These are phyloP conservation scores for Stagonosporopsis cucurbitacearum DNA, from an alignment of 2,329 filamentous ascomycete species.

Conservation along the genomic window DNA sequence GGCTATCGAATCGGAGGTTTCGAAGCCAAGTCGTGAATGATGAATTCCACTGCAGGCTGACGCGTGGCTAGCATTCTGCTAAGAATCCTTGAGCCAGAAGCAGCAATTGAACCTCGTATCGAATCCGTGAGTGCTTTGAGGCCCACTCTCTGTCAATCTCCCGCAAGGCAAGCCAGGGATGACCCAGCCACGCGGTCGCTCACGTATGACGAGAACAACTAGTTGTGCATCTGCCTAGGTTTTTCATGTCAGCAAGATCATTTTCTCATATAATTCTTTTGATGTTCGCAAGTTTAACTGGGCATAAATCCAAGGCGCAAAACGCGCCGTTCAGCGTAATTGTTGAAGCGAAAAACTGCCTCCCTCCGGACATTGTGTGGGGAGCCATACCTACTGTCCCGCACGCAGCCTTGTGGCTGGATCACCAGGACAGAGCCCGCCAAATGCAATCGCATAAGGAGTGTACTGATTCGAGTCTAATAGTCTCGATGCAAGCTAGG, in stretches of 20 bases:
- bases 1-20: not conserved
- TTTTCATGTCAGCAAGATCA: not conserved
- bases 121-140: constrained; percentile 2
- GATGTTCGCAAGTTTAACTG: constrained; percentile 1
- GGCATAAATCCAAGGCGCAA: constrained; percentile 1
- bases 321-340: constrained; percentile 1
- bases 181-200: constrained; percentile 6
- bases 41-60: constrained; percentile 6
- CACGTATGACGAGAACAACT: not conserved
- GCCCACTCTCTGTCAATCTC: constrained; percentile 14
- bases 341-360: not conserved
- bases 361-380: constrained; percentile 15
- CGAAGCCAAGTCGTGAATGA: not conserved
- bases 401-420: constrained; percentile 14
- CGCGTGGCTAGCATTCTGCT: not conserved
- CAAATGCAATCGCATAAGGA: not conserved
- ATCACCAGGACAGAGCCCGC: constrained; percentile 10
- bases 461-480: not conserved
- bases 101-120: constrained; percentile 8
- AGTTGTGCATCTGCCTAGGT: not conserved
- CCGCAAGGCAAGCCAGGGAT: constrained; percentile 2
- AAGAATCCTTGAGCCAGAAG: not conserved
- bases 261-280: not conserved
- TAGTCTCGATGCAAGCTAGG: not conserved
- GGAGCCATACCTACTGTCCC: constrained; percentile 16